Evolutionary conservation across 176 grass and related monocot genomes (phyloP), one percentile per base, ranked within the genome.

Genomic region (Eleusine indica): DNA sequence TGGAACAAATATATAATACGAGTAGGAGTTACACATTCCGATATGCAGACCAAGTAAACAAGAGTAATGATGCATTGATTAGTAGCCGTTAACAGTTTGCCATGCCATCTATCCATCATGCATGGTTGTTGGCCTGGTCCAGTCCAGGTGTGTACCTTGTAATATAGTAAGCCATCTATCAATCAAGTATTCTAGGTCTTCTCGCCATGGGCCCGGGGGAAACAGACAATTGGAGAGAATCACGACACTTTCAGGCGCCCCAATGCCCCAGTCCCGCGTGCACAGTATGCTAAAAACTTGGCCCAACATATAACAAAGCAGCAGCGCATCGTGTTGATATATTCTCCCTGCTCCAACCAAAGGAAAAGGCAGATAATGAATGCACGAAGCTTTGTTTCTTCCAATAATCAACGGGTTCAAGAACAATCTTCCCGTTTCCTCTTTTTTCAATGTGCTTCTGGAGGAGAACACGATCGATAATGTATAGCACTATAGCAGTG

Each of bases 381-480:
- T 9, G 48, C 48, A 42, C 30, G 46, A n/a, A 57, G 60, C 70
- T 44, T 79, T 80, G 68, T 69, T 65, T 18, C 77, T 66, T 74
- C 69, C 38, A 41, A 56, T 68, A 41, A 56, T 57, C 44, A 32
- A 11, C 64, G 46, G 68, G 19, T 54, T n/a, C 68, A 42, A 25
- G 43, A 16, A 13, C 3, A 68, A 9, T 30, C 22, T 18, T 6
- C 21, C 53, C 53, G 53, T 57, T 57, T 11, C 1, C 68, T 29
- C 40, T 7, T 62, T n/a, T 28, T 7, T 9, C 1, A 58, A 58
- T 54, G 13, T 38, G 25, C 40, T 77, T 8, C 9, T 46, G 35
- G 43, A 76, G 0, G 64, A 38, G 48, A 38, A 48, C 53, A 11
- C 44, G 9, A 47, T 47, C 44, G 44, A 47, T 47, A 9, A 57